Conservation (phyloP, 208 protist genomes). For the Trypanosoma rangeli region DNA sequence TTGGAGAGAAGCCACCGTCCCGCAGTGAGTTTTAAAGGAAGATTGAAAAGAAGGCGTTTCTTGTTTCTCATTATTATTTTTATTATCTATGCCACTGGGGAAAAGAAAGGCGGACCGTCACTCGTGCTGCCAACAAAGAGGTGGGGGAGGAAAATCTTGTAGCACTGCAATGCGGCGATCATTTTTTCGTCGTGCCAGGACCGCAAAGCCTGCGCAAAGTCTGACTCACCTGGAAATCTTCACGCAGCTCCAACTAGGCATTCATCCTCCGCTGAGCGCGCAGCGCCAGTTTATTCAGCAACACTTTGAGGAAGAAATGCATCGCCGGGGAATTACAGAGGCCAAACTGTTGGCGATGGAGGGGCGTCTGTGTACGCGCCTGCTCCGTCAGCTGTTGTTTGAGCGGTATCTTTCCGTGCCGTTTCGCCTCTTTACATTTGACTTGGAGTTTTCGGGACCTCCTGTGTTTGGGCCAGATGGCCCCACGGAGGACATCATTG, state of each 20-base stretch:
- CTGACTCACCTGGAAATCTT: conserved; percentile 74
- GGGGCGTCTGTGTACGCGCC: conserved; percentile 50
- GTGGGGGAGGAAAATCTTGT: neutral
- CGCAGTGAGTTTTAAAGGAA: neutral
- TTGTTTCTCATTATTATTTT: conserved; percentile 20
- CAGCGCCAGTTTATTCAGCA: conserved; percentile 84
- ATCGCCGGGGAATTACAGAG: conserved; percentile 70
- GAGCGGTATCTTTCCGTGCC: conserved; percentile 86
- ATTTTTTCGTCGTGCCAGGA: conserved; percentile 4
- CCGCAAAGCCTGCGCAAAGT: conserved; percentile 16
- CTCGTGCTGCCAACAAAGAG: neutral
- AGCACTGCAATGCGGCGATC: conserved; percentile 16
- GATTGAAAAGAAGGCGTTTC: neutral
- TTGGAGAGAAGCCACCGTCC: neutral
- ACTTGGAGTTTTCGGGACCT: conserved; percentile 89
- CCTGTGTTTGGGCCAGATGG: conserved; percentile 83
- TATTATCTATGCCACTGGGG: neutral
- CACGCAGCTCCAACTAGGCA: conserved; percentile 84
- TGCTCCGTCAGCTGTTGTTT: conserved; percentile 71
- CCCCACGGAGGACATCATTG: conserved; percentile 88
- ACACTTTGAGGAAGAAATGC: conserved; percentile 67
- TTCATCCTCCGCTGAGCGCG: conserved; percentile 55
- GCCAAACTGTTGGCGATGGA: conserved; percentile 86
- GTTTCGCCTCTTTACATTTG: conserved; percentile 86
- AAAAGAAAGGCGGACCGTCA: neutral